A percentile compares a stretch with the other conserved stretches of the same genome.
Conservation (phyloP, 305 asterid species). For the Solanum hybrid region DNA sequence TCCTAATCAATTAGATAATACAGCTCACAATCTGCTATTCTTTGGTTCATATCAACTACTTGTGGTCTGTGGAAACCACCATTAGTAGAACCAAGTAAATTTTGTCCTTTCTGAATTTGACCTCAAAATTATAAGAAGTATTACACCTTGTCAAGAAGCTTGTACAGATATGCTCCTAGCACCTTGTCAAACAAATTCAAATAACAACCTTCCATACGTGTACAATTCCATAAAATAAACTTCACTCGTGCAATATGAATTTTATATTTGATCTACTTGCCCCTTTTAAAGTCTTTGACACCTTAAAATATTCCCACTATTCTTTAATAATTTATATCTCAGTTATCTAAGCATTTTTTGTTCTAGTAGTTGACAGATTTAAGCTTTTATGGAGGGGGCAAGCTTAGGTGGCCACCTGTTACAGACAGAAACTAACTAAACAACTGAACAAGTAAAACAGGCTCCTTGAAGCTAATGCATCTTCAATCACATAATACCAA, state of each 20-base stretch:
- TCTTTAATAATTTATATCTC: not conserved
- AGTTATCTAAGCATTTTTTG: not conserved
- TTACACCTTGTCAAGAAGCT: not conserved
- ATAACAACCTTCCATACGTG: not conserved
- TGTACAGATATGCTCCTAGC: not conserved
- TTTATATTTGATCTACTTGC: not conserved
- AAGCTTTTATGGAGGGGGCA: not conserved
- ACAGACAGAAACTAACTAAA: not conserved
- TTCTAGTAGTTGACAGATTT: not conserved
- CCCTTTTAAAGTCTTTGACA: not conserved
- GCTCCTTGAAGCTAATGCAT: not conserved
- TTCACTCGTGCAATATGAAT: not conserved
- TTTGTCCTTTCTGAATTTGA: not conserved
- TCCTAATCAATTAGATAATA: not conserved
- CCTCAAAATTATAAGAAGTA: not conserved
- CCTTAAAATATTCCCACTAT: not conserved
- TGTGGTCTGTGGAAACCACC: not conserved
- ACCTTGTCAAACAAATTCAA: not conserved
- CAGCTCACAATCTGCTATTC: not conserved
- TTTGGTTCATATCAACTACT: not conserved
- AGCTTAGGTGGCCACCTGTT: conserved; percentile 1
- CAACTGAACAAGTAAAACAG: not conserved
- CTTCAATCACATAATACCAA: not conserved
- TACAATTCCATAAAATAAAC: not conserved
- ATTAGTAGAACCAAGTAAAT: not conserved